These are phyloP conservation scores for Edaphochlamys debaryana DNA, from an alignment of 139 green algal genomes.

Conservation along the genomic window DNA sequence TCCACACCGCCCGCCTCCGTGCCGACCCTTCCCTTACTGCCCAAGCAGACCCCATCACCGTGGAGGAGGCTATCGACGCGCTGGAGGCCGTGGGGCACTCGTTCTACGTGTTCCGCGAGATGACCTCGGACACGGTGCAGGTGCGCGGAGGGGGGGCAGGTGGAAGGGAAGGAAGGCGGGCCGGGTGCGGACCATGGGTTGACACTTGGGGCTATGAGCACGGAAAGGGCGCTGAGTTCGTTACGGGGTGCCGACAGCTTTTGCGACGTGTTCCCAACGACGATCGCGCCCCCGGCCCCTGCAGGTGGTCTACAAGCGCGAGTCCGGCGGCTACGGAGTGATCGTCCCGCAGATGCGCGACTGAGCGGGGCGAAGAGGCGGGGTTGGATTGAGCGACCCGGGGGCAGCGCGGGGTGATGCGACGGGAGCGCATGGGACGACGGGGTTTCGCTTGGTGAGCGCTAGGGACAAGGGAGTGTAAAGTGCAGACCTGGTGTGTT, in stretches of 20 bases:
- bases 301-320: conserved; percentile 72
- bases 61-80: conserved; percentile 71
- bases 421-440: too few species aligned
- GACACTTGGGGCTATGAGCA: background rate
- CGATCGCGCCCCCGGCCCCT: background rate
- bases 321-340: conserved; percentile 71
- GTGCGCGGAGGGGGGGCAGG: conserved; percentile 48
- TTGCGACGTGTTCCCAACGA: too few species aligned
- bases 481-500: too few species aligned
- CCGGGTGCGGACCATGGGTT: background rate
- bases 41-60: conserved; percentile 55
- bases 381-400: too few species aligned
- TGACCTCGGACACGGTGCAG: conserved; percentile 51
- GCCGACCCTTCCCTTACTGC: background rate
- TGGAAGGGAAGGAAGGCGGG: background rate
- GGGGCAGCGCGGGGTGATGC: too few species aligned
- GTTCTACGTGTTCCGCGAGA: conserved; percentile 73
- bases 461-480: too few species aligned
- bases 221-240: too few species aligned
- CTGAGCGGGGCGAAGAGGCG: background rate
- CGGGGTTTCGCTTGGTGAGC: too few species aligned
- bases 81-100: conserved; percentile 68
- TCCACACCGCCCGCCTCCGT: too few species aligned
- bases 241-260: too few species aligned
- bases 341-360: conserved; percentile 67